These are phyloP conservation scores for Trichocladium antarcticum DNA, from an alignment of 495 filamentous ascomycete species.

Conservation along the genomic window DNA sequence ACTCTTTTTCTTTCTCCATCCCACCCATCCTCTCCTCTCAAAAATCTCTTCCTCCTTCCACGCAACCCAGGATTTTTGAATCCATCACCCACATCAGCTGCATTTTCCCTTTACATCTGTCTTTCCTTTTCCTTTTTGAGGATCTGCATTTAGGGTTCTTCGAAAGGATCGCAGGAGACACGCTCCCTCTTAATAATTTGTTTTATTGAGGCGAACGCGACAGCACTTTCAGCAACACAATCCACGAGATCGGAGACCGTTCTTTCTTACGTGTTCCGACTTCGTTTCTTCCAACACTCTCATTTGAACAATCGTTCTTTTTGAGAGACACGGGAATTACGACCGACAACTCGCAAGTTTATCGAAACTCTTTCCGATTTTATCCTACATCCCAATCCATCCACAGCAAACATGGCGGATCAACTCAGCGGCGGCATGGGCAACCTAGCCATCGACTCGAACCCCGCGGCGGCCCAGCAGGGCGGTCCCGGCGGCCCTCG, in stretches of 20 bases:
- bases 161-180: slow-evolving; percentile 31
- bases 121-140: slow-evolving; percentile 32
- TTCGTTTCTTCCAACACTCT: slow-evolving; percentile 18
- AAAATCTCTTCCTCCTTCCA: slow-evolving; percentile 20
- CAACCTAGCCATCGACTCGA: slow-evolving; percentile 54
- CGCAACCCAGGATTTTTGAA: slow-evolving; percentile 26
- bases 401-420: slow-evolving; percentile 64
- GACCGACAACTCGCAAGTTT: slow-evolving; percentile 7
- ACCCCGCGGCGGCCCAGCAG: slow-evolving; percentile 55
- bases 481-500: slow-evolving; percentile 42
- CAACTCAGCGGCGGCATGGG: slow-evolving; percentile 89
- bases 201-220: slow-evolving; percentile 13
- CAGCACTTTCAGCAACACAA: not conserved
- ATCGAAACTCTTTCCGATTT: slow-evolving; percentile 7
- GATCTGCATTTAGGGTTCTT: slow-evolving; percentile 29
- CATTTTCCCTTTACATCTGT: slow-evolving; percentile 22
- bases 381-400: slow-evolving; percentile 2
- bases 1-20: slow-evolving; percentile 23
- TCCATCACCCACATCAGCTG: slow-evolving; percentile 20
- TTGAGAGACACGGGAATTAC: slow-evolving; percentile 24
- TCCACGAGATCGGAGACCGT: not conserved
- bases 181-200: slow-evolving; percentile 25
- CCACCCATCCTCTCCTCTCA: slow-evolving; percentile 22
- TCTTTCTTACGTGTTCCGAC: slow-evolving; percentile 28
- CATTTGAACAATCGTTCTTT: slow-evolving; percentile 33